Base-by-base conservation (phyloP, 208 protist species). In the Trypanosoma melophagium region DNA sequence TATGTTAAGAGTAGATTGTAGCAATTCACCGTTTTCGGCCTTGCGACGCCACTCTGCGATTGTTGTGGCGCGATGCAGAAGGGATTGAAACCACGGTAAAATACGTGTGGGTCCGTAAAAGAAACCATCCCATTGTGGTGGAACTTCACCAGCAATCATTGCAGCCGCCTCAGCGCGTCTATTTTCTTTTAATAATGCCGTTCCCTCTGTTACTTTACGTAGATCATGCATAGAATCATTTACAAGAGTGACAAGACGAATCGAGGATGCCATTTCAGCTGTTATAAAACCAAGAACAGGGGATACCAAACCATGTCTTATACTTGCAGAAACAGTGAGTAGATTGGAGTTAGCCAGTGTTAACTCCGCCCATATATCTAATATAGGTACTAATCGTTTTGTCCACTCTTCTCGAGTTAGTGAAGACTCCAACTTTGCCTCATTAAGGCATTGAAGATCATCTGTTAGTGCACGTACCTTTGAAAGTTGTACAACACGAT, bases 401-500 rank as follows among this genome's bases (percentile, higher is more conserved):
- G 81, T 62, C 97, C 97, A 98, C 63, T 86, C 79, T 64, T 97
- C 95, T 35, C 91, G 93, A 41, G 87, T 89, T 63, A 97, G 74
- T 12, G 78, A 68, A 1, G 80, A 63, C 66, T 85, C 80, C 44
- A 78, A 77, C 40, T 79, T 65, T 2, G 81, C 72, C 58, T 95
- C 84, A 70, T 81, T 73, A 58, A 98, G 79, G 19, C 75, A 77
- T 73, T 97, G 92, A 40, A 98, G 82, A 69, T 95, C 82, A 16
- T 60, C 67, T 0, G 94, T 86, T 12, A 98, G 60, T 14, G 72
- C 50, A 45, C 82, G 76, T 35, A 92, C 83, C 25, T 79, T 72
- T 7, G 82, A 76, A 14, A 90, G 69, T 77, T 98, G 96, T 56
- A 98, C 92, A 7, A 96, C 85, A 44, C 91, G 82, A 74, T 98